Conservation (phyloP, 192 early-diverging fungal species). For the Rhizophagus prolifer region DNA sequence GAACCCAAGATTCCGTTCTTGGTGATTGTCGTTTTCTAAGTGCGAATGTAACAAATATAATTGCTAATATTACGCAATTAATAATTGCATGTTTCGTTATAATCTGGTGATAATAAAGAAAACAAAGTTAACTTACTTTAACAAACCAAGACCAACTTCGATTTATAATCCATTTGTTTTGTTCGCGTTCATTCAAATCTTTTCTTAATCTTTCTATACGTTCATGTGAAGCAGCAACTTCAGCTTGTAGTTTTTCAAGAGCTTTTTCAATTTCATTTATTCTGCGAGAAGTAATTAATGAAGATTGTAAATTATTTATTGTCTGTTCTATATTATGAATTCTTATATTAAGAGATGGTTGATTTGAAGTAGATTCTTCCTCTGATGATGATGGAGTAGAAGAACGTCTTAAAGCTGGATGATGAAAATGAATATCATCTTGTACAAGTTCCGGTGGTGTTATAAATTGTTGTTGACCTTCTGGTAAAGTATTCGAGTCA, state of each 20-base stretch:
- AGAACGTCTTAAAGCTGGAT: background rate
- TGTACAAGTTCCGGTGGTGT: background rate
- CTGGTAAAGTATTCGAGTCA: background rate
- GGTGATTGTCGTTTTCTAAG: background rate
- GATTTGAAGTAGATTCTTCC: background rate
- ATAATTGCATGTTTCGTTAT: constrained; percentile 23
- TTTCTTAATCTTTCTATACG: constrained; percentile 1
- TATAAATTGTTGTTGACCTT: background rate
- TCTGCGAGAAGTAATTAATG: background rate
- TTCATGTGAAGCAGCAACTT: constrained; percentile 25
- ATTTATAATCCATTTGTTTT: background rate
- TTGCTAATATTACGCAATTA: constrained; percentile 1
- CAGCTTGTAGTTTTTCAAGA: constrained; percentile 17
- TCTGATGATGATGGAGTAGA: background rate
- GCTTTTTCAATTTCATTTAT: constrained; percentile 22
- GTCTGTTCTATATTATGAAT: background rate
- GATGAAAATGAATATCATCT: background rate
- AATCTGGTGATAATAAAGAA: background rate
- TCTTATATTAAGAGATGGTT: background rate
- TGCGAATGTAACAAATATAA: background rate
- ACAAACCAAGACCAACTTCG: constrained; percentile 14
- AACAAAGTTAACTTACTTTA: background rate
- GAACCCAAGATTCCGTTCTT: background rate
- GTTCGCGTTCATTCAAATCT: constrained; percentile 7
- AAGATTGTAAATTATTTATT: background rate